Percentiles rank a stretch among this genome's conserved stretches.
Conservation (phyloP, 306 rosid genomes). For the Vicia faba region DNA sequence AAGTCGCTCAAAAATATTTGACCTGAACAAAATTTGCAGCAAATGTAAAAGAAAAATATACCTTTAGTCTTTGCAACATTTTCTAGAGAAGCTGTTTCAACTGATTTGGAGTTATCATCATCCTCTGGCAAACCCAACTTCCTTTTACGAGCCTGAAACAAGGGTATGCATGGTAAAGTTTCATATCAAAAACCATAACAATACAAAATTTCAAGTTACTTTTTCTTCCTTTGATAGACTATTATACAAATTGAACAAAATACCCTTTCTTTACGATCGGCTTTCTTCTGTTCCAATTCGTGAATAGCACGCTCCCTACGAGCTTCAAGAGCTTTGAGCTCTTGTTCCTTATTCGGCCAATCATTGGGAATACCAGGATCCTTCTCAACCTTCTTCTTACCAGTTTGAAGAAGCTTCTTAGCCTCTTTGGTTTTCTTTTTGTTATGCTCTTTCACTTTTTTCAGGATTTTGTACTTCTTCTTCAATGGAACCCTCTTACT, state of each 20-base stretch:
- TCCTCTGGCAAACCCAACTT: slow-evolving; percentile 78
- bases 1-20: background rate
- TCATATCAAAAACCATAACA: too few species aligned
- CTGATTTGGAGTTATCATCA: slow-evolving; percentile 42
- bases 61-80: slow-evolving; percentile 54
- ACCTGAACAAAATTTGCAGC: background rate
- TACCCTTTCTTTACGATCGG: slow-evolving; percentile 93
- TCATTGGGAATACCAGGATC: slow-evolving; percentile 99
- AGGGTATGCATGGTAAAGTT: background rate
- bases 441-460: slow-evolving; percentile 87
- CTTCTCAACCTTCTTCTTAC: slow-evolving; percentile 78
- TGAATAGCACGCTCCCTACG: slow-evolving; percentile 71
- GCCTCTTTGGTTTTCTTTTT: slow-evolving; percentile 91
- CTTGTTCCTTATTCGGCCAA: slow-evolving; percentile 98
- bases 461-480: slow-evolving; percentile 81
- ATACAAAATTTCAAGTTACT: too few species aligned
- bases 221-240: too few species aligned
- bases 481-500: slow-evolving; percentile 84
- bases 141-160: slow-evolving; percentile 82
- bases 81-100: slow-evolving; percentile 20
- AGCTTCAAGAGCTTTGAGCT: slow-evolving; percentile 84
- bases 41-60: slow-evolving; percentile 36
- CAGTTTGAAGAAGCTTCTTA: slow-evolving; percentile 62
- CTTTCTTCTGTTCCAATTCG: slow-evolving; percentile 85
- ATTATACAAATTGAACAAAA: too few species aligned